A percentile compares a stretch with the other conserved stretches of the same genome.
Evolutionary conservation across 139 green algal species (phyloP).

Genomic region (Micractinium sp.): DNA sequence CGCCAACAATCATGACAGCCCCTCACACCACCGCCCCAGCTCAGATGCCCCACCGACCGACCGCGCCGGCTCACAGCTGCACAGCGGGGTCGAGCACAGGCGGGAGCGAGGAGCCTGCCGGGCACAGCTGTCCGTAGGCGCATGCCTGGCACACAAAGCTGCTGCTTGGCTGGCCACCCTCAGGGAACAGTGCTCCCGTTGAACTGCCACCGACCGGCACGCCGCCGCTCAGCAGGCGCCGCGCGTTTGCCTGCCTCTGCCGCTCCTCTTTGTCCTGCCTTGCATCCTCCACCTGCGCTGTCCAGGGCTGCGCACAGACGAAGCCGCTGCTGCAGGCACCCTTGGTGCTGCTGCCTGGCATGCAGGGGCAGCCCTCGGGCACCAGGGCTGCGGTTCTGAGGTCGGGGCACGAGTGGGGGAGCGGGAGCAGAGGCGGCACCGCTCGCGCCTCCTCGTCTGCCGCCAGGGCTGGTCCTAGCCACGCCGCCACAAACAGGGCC

Average conservation of each 20-base stretch:
- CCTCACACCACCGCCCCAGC: background rate
- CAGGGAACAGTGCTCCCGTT: background rate
- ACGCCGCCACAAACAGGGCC: background rate
- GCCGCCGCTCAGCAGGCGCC: background rate
- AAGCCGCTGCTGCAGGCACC: slow-evolving; percentile 44
- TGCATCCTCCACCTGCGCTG: background rate
- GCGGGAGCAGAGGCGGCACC: too few relatives aligned
- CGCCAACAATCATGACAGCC: background rate
- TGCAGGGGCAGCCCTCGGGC: slow-evolving; percentile 49
- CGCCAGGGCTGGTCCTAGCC: background rate
- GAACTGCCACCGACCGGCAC: background rate
- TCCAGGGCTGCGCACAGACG: slow-evolving; percentile 44
- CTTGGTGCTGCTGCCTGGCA: slow-evolving; percentile 1
- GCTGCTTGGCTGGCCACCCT: background rate
- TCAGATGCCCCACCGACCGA: background rate
- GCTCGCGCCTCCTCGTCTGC: background rate
- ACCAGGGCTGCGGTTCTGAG: background rate
- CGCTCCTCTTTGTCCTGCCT: too few relatives aligned
- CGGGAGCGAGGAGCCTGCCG: slow-evolving; percentile 38
- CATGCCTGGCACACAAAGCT: slow-evolving; percentile 47
- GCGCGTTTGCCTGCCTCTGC: background rate
- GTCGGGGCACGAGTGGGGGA: background rate
- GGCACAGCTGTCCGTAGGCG: slow-evolving; percentile 54
- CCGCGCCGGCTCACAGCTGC: slow-evolving; percentile 8
- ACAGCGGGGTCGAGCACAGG: background rate